Evolutionary conservation across 345 rosid species (phyloP), one percentile per base, ranked within the genome.

Genomic region (Gossypium arboreum): DNA sequence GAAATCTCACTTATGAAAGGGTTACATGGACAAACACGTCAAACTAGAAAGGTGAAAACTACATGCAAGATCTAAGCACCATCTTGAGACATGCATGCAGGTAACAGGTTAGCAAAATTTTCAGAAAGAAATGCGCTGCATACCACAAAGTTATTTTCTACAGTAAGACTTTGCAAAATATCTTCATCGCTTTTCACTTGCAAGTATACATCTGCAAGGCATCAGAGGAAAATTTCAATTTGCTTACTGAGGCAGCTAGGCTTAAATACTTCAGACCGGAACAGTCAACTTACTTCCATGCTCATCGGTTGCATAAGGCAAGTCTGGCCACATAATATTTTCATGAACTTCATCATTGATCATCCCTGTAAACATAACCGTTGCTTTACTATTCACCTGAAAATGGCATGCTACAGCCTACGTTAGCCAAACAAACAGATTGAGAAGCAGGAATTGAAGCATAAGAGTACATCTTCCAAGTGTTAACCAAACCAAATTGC

Each of bases 301-400:
- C 78, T 91, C 90, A 81, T 95, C 97, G 47, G 91, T 88, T 57
- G 87, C 84, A 72, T 90, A 95, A 80, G 89, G 92, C 84, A 95
- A 79, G 78, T 91, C 99, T 18, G 98, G 92, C 92, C 91, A 89
- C 76, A 93, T 75, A 80, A 95, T 75, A 73, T 90, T 89, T 79
- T 91, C 97, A 74, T 90, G 91, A 79, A 86, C 76, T 66, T 87
- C 96, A 79, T 85, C 89, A 75, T 83, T 76, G 50, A 87, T 75
- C 76, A 90, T 57, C 73, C 83, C 89, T 2, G 90, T 86, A 81
- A 93, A 81, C 90, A 91, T 82, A 76, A 95, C 60, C 6, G 94
- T 89, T 73, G 98, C 98, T 87, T 84, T 90, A 80, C 79, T 81
- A 84, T 90, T 95, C 75, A 90, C 97, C 99, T 95, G 87, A 77